phyloP scores from a whole-genome alignment of 1,139 yeast genomes.

The Kodamaea suecica region DNA sequence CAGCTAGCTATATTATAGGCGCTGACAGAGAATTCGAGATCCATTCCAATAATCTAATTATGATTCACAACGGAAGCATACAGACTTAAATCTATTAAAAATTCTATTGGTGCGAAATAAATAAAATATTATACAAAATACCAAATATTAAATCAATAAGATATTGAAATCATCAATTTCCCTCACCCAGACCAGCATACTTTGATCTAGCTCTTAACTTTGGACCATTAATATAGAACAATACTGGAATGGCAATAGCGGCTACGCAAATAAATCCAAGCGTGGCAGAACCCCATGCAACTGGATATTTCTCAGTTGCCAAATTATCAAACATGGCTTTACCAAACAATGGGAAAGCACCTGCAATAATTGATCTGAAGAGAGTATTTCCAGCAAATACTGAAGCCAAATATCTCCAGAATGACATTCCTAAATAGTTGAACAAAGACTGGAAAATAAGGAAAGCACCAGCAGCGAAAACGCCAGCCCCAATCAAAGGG shows the following conservation, averaged over 20 bases:
- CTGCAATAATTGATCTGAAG: conserved; percentile 52
- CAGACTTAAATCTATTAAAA: no score
- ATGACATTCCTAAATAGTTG: conserved; percentile 34
- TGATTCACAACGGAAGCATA: no score
- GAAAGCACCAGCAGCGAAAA: conserved; percentile 38
- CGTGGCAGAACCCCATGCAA: conserved; percentile 54
- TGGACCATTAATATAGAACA: conserved; percentile 48
- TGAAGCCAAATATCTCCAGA: conserved; percentile 49
- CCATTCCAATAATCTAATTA: no score
- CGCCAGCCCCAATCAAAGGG: conserved; percentile 40
- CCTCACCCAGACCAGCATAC: conserved; percentile 25
- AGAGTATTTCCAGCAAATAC: conserved; percentile 58
- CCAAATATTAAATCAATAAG: no score
- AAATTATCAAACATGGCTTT: conserved; percentile 46
- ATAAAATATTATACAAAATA: no score
- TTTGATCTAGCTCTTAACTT: conserved; percentile 45
- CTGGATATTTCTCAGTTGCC: conserved; percentile 46
- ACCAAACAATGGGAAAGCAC: conserved; percentile 63
- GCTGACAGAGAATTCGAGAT: no score
- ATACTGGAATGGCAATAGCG: conserved; percentile 46
- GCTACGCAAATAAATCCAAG: conserved; percentile 41
- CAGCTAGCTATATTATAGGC: no score
- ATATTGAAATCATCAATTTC: no score
- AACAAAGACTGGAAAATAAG: conserved; percentile 40
- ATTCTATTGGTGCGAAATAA: no score